Base-by-base conservation (phyloP, 108 stramenopile genomes). In the Pseudonitzschia delicatissima region DNA sequence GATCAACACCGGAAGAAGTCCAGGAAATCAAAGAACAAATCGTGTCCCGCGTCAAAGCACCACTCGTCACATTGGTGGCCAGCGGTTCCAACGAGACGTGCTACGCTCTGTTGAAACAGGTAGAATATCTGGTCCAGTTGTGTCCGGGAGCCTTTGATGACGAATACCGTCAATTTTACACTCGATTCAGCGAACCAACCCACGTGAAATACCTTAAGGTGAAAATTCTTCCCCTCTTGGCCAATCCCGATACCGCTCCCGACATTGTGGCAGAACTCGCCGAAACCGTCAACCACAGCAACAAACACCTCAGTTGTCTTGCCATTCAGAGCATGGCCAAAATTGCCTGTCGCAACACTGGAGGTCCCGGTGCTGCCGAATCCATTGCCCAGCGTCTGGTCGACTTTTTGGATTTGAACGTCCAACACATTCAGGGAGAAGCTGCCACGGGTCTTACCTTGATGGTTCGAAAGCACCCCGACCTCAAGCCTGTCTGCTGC, bases 81-180 rank as follows among this genome's bases (percentile, higher is more conserved):
- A 78, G 84, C 32, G 88, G 96, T 48, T 79, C 83, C 5, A 82
- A 82, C n/a, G 99, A 99, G 77, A 66, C 85, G 37, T 78, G 88
- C 36, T 97, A 90, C 73, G 84, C 86, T 32, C 72, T 98, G 0
- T 78, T 99, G 26, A 93, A 95, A 72, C 97, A 99, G 77, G 89
- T 96, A 13, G 93, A 98, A 51, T 42, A 81, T 40, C 78, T 99
- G 82, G 82, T 96, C 37, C 82, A 92, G 32, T 79, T 93, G 44
- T 90, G 94, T 64, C 96, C 96, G 6, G 96, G 95, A 55, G 76
- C 96, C 23, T 99, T 99, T 73, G 96, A 97, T 62, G 90, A 89
- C 68, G 99, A 99, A 61, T 99, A 94, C 68, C 88, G 98, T 34
- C 96, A 95, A 59, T 98, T 99, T 66, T 99, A 97, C 66, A 83